Conservation (phyloP, 371 early-diverging fungal genomes). For the Conidiobolus incongruus region DNA sequence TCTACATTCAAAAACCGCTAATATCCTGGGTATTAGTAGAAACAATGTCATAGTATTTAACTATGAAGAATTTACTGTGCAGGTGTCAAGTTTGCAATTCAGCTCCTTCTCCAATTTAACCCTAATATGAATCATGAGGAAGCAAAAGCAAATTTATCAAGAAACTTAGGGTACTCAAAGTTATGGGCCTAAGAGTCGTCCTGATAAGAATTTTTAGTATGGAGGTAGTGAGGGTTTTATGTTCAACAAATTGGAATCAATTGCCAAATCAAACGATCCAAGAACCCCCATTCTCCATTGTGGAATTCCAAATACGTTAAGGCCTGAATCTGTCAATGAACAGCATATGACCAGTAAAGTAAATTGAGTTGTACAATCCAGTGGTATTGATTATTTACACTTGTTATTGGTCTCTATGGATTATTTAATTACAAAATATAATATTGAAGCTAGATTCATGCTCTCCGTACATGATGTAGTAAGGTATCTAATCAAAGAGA, state of each 20-base stretch:
- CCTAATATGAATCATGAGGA: constrained; percentile 38
- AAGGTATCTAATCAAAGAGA: constrained; percentile 59
- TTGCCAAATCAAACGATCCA: constrained; percentile 51
- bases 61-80: constrained; percentile 95
- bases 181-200: constrained; percentile 10
- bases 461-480: constrained; percentile 94
- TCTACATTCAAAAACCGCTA: constrained; percentile 81
- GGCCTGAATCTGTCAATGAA: constrained; percentile 31
- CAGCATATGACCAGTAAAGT: constrained; percentile 67
- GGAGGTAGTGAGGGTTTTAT: constrained; percentile 89
- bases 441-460: constrained; percentile 68
- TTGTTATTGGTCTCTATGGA: constrained; percentile 73
- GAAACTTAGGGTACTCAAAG: constrained; percentile 84
- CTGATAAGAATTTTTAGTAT: constrained; percentile 45
- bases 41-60: constrained; percentile 90
- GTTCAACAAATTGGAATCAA: constrained; percentile 81
- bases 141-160: constrained; percentile 42
- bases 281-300: constrained; percentile 76
- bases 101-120: constrained; percentile 57
- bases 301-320: constrained; percentile 66
- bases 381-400: constrained; percentile 95
- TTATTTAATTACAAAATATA: constrained; percentile 50
- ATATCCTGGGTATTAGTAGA: constrained; percentile 65
- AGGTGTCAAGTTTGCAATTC: constrained; percentile 62
- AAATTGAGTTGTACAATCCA: constrained; percentile 97